Conservation (phyloP, 139 green algal species). For the Ettlia oleoabundans region DNA sequence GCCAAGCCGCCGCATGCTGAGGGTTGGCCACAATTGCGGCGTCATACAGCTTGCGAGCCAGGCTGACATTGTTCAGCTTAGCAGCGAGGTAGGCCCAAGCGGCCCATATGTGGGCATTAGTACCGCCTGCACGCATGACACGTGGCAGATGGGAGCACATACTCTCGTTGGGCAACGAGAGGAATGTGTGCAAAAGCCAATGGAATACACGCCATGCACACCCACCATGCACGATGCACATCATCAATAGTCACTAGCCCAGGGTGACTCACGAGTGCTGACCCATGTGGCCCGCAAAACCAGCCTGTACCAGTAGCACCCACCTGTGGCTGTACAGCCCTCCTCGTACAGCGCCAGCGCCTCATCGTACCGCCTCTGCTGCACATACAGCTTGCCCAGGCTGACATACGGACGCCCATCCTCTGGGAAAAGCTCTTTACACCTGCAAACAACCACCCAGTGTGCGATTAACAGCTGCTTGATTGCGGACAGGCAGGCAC, state of each 20-base stretch:
- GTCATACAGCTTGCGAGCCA: slow-evolving; percentile 91
- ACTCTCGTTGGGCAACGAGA: no score
- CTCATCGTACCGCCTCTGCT: slow-evolving; percentile 78
- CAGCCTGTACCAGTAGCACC: no score
- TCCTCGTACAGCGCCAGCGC: slow-evolving; percentile 90
- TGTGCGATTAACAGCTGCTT: no score
- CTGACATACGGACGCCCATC: slow-evolving; percentile 92
- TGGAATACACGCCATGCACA: no score
- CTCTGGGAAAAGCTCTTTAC: slow-evolving; percentile 71
- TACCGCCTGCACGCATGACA: slow-evolving; percentile 48
- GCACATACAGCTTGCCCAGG: slow-evolving; percentile 85
- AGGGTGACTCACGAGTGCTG: no score
- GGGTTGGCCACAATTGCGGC: slow-evolving; percentile 87
- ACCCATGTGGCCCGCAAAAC: no score
- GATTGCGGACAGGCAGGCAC: no score
- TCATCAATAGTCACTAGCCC: no score
- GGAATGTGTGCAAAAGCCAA: no score
- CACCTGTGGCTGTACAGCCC: slow-evolving; percentile 80
- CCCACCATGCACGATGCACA: no score
- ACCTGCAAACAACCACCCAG: no score
- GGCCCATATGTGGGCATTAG: slow-evolving; percentile 93
- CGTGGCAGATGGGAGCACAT: no score
- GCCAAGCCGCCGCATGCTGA: slow-evolving; percentile 91
- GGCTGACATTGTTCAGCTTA: slow-evolving; percentile 61
- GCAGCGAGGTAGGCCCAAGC: slow-evolving; percentile 91